phyloP scores from a whole-genome alignment of 2,329 filamentous ascomycete species.

The Beauveria scarabaeidicola region DNA sequence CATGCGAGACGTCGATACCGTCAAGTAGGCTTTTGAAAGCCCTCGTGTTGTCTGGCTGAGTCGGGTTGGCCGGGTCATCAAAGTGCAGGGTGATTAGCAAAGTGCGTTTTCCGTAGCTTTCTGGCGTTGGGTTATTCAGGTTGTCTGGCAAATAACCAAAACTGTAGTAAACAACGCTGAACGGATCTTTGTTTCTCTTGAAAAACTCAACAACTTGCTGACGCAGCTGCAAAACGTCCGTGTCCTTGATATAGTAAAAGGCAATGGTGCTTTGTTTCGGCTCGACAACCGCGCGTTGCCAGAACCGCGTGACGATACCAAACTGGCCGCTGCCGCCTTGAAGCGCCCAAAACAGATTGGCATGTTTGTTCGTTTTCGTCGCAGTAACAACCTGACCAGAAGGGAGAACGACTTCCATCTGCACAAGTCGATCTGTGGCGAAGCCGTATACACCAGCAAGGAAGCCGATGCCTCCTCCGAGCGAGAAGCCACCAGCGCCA shows the following conservation, averaged over 20 bases:
- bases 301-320: slow-evolving; percentile 22
- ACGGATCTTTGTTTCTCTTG: slow-evolving; percentile 1
- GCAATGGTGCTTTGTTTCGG: slow-evolving; percentile 7
- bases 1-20: background rate
- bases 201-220: slow-evolving; percentile 7
- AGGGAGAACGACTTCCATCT: slow-evolving; percentile 38
- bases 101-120: slow-evolving; percentile 3
- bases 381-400: slow-evolving; percentile 35
- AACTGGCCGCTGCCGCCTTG: slow-evolving; percentile 31
- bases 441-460: slow-evolving; percentile 36
- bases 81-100: slow-evolving; percentile 8
- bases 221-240: background rate
- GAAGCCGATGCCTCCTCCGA: slow-evolving; percentile 41
- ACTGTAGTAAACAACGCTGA: slow-evolving; percentile 9
- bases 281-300: slow-evolving; percentile 6
- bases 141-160: slow-evolving; percentile 2
- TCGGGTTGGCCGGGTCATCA: background rate
- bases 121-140: background rate
- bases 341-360: slow-evolving; percentile 19
- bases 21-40: background rate
- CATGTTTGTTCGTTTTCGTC: slow-evolving; percentile 21
- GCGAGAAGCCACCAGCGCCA: slow-evolving; percentile 35
- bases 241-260: slow-evolving; percentile 9
- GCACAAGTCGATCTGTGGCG: slow-evolving; percentile 34
- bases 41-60: background rate